These are phyloP conservation scores for Sphaceloma murrayae DNA, from an alignment of 2,329 filamentous ascomycete genomes.

Conservation along the genomic window DNA sequence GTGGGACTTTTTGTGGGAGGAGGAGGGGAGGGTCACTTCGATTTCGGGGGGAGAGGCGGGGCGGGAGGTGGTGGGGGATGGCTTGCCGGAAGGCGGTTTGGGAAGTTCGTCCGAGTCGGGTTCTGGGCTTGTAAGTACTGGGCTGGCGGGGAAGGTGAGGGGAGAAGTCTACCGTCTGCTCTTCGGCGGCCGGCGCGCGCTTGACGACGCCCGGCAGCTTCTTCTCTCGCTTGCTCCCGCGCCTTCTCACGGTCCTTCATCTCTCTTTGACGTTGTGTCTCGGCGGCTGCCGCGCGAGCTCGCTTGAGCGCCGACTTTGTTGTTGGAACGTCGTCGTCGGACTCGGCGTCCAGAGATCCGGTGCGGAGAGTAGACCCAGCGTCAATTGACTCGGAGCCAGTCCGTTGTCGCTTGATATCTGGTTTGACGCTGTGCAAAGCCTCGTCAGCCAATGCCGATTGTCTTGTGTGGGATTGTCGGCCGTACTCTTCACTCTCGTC, in stretches of 20 bases:
- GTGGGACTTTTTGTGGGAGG: constrained; percentile 53
- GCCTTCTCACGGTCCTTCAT: constrained; percentile 57
- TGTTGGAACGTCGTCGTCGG: constrained; percentile 53
- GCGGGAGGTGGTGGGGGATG: constrained; percentile 36
- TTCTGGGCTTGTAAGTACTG: constrained; percentile 41
- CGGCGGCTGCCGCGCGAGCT: constrained; percentile 37
- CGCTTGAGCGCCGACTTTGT: constrained; percentile 30
- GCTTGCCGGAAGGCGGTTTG: constrained; percentile 36
- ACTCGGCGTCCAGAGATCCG: constrained; percentile 50
- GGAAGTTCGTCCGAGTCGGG: constrained; percentile 63
- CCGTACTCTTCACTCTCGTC: constrained; percentile 93
- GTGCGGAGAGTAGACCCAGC: constrained; percentile 41
- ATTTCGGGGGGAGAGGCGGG: constrained; percentile 27
- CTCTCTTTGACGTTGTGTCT: constrained; percentile 50
- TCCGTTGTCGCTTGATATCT: constrained; percentile 71
- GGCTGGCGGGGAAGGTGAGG: constrained; percentile 21
- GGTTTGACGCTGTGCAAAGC: constrained; percentile 52
- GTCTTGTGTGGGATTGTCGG: neutral
- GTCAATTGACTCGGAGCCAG: constrained; percentile 62
- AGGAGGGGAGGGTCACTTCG: constrained; percentile 34
- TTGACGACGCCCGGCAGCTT: constrained; percentile 71
- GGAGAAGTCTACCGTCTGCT: constrained; percentile 57
- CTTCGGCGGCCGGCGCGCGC: constrained; percentile 71
- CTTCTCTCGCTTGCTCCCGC: constrained; percentile 60
- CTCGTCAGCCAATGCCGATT: neutral